Percentiles rank a stretch among this genome's conserved stretches.
Conservation (phyloP, 2,329 filamentous ascomycete species). For the Paecilomyces sp. region DNA sequence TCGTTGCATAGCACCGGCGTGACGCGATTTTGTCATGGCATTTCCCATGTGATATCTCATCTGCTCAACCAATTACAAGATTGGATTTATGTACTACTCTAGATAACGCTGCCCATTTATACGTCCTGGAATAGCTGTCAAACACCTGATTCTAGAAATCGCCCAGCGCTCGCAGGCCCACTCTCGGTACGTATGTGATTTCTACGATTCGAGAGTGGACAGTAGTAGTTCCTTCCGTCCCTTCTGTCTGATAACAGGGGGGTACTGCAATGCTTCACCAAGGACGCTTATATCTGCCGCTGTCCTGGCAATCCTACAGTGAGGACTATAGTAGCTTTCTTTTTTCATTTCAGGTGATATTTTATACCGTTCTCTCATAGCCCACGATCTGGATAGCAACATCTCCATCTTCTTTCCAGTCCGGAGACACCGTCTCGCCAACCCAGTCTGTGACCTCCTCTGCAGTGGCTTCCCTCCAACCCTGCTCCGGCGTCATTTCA, state of each 20-base stretch:
- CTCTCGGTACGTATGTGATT: not conserved
- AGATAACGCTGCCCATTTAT: not conserved
- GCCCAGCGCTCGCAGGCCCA: not conserved
- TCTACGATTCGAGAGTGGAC: not conserved
- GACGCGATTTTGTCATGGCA: not conserved
- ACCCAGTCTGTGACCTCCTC: conserved; percentile 35
- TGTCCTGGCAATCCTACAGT: not conserved
- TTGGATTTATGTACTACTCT: not conserved
- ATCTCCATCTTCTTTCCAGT: conserved; percentile 43
- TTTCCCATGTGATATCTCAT: not conserved
- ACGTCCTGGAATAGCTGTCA: not conserved
- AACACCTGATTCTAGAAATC: not conserved
- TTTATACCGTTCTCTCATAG: conserved; percentile 26
- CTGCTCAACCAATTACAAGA: not conserved
- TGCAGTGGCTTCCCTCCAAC: conserved; percentile 26
- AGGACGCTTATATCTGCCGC: not conserved
- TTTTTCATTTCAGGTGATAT: not conserved
- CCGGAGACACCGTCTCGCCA: conserved; percentile 31
- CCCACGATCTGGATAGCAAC: conserved; percentile 43
- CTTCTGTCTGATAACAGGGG: no score
- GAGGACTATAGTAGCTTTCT: not conserved
- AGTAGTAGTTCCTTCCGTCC: not conserved
- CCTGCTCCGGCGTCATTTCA: conserved; percentile 17
- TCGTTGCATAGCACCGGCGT: not conserved
- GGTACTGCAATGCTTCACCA: not conserved